Evolutionary conservation across 2,329 filamentous ascomycete species (phyloP).

Genomic region (Juglanconis sp.): DNA sequence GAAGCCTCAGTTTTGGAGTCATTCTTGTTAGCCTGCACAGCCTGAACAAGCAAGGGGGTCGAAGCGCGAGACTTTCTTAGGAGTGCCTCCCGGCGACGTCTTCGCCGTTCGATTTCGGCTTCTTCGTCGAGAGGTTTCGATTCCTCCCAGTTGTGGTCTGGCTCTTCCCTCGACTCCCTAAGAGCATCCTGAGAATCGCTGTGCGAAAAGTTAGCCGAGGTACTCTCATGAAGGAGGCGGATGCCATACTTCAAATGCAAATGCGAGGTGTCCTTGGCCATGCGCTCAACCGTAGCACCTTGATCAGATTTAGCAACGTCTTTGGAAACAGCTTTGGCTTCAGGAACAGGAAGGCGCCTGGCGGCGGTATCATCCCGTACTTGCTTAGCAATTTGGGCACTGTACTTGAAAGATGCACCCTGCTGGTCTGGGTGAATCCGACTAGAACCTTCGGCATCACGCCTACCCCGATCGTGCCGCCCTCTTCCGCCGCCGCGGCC

Average conservation of each 20-base stretch:
- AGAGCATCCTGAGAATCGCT: constrained; percentile 4
- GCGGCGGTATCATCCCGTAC: constrained; percentile 58
- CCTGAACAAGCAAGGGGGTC: constrained; percentile 72
- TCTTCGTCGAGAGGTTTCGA: constrained; percentile 72
- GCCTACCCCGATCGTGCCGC: constrained; percentile 26
- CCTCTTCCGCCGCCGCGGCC: constrained; percentile 25
- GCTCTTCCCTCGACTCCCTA: constrained; percentile 11
- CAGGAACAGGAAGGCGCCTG: constrained; percentile 59
- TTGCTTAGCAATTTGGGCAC: constrained; percentile 46
- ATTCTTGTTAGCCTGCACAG: constrained; percentile 62
- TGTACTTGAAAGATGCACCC: constrained; percentile 37
- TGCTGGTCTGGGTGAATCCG: constrained; percentile 28
- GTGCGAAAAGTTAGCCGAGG: not conserved
- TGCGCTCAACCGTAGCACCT: constrained; percentile 52
- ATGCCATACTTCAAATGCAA: constrained; percentile 34
- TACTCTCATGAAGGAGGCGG: not conserved
- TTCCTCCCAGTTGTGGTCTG: constrained; percentile 44
- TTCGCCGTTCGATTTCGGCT: constrained; percentile 78
- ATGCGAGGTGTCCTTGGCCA: constrained; percentile 25
- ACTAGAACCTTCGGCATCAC: constrained; percentile 22
- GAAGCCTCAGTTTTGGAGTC: constrained; percentile 52
- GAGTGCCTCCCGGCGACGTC: constrained; percentile 79
- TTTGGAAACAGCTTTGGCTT: constrained; percentile 56
- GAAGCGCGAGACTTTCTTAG: constrained; percentile 76
- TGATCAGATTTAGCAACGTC: constrained; percentile 66